Evolutionary conservation across 2,329 filamentous ascomycete genomes (phyloP), one percentile per base, ranked within the genome.

Genomic region (Colletotrichum musae): DNA sequence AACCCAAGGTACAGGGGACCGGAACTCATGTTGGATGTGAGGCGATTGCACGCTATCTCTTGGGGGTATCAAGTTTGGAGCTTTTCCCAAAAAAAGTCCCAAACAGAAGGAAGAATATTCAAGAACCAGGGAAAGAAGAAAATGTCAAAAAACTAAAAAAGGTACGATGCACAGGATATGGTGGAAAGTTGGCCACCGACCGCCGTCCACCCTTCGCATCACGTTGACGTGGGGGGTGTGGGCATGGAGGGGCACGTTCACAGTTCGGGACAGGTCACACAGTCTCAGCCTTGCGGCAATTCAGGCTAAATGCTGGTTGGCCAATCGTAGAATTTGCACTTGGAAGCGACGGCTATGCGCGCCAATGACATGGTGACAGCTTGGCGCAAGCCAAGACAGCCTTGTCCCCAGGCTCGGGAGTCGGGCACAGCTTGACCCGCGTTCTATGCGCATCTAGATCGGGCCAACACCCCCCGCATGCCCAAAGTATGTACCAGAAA

Each of bases 1-100:
- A 98, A 95, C 70, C 96, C 96, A 77, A 97, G 86, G 78, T 97
- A 97, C 70, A 97, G 84, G 18, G 93, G 91, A 39, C 83, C 86
- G 71, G 68, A 61, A 58, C 64, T 69, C 68, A 70, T 70, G 45
- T n/a, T 52, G 67, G 18, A 50, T 5, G 32, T 10, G 41, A 15
- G 39, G 43, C 39, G 43, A 50, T 45, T 10, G 48, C 12, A 39
- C n/a, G 28, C 48, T 26, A 32, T 36, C 50, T 48, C 36, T 58
- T 50, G 54, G 39, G 36, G 45, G 36, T 53, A 56, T 65, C 24
- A 41, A 51, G 18, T 41, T 56, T 66, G n/a, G 39, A 24, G 45
- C 43, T 53, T 57, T 13, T 64, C 58, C 57, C 26, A 50, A 32
- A 43, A 36, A 21, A 24, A 18, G 18, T 18, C 9, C 21, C 32